A percentile compares a stretch with the other conserved stretches of the same genome.
Conservation (phyloP, 2,329 filamentous ascomycete genomes). For the Phyllosticta paracitricarpa region DNA sequence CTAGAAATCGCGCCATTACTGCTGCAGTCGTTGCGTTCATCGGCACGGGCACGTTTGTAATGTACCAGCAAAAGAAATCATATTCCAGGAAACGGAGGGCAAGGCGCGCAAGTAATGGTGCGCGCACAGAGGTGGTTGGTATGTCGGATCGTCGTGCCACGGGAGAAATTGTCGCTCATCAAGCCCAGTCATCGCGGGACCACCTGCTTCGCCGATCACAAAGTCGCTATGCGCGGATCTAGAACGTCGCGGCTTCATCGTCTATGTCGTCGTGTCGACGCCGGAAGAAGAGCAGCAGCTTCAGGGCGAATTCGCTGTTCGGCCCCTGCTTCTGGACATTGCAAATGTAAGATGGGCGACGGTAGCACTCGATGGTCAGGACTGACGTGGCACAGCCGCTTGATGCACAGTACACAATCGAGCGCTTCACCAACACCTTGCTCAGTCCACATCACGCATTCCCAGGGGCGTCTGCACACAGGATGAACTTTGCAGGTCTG, state of each 20-base stretch:
- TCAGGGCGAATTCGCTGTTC: slow-evolving; percentile 68
- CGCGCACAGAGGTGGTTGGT: slow-evolving; percentile 70
- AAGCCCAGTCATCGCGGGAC: slow-evolving; percentile 69
- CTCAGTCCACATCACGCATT: slow-evolving; percentile 67
- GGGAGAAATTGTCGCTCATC: slow-evolving; percentile 11
- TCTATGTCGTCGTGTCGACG: slow-evolving; percentile 82
- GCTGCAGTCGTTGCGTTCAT: slow-evolving; percentile 61
- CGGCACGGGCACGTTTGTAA: slow-evolving; percentile 51
- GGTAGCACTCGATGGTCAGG: slow-evolving; percentile 1
- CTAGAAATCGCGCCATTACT: slow-evolving; percentile 61
- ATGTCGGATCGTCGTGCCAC: slow-evolving; percentile 14
- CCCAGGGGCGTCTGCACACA: slow-evolving; percentile 64
- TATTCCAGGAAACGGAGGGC: slow-evolving; percentile 60
- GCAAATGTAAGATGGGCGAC: slow-evolving; percentile 52
- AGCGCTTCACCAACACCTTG: slow-evolving; percentile 61
- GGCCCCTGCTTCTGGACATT: slow-evolving; percentile 72
- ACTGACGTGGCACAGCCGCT: slow-evolving; percentile 45
- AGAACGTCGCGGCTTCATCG: slow-evolving; percentile 83
- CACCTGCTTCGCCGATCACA: slow-evolving; percentile 72
- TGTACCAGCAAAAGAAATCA: slow-evolving; percentile 51
- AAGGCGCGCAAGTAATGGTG: slow-evolving; percentile 69
- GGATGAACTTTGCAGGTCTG: slow-evolving; percentile 66
- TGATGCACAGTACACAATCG: slow-evolving; percentile 57
- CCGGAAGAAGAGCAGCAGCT: slow-evolving; percentile 75
- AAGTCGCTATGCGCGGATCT: slow-evolving; percentile 76